Conservation (phyloP, 495 filamentous ascomycete species). For the Aspergillus hancockii region DNA sequence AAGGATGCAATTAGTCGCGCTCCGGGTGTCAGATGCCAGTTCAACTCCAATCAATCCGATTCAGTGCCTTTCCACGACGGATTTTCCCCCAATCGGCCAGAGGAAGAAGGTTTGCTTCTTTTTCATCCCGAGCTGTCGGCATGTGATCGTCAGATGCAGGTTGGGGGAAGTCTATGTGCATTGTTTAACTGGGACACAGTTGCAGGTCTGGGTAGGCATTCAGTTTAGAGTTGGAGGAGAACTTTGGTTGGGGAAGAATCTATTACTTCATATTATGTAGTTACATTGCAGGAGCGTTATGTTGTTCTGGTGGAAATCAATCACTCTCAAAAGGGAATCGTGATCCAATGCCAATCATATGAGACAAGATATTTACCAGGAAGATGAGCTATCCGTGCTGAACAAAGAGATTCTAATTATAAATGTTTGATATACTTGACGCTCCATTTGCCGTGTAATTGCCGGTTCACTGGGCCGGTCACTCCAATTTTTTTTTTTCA, state of each 20-base stretch:
- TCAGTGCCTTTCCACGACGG: background rate
- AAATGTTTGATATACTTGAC: background rate
- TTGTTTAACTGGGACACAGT: too few relatives aligned
- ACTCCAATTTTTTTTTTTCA: background rate
- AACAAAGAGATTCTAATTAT: background rate
- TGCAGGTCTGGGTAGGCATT: too few relatives aligned
- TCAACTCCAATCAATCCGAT: background rate
- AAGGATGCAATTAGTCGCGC: background rate
- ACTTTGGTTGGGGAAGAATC: too few relatives aligned
- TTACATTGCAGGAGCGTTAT: too few relatives aligned
- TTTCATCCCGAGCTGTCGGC: background rate
- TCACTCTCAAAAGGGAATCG: too few relatives aligned
- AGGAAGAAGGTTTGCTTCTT: background rate
- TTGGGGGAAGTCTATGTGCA: too few relatives aligned
- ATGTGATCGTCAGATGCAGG: too few relatives aligned
- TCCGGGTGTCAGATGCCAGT: background rate
- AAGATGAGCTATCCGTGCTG: background rate
- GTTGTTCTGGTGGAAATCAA: too few relatives aligned
- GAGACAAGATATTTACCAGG: too few relatives aligned
- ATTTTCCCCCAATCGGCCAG: background rate
- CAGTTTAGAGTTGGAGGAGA: too few relatives aligned
- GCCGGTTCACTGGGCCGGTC: background rate
- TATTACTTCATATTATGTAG: too few relatives aligned
- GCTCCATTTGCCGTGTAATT: background rate
- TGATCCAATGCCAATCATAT: too few relatives aligned